Evolutionary conservation across 2,329 filamentous ascomycete genomes (phyloP), one percentile per base, ranked within the genome.

Genomic region (Trichoderma semiorbis): DNA sequence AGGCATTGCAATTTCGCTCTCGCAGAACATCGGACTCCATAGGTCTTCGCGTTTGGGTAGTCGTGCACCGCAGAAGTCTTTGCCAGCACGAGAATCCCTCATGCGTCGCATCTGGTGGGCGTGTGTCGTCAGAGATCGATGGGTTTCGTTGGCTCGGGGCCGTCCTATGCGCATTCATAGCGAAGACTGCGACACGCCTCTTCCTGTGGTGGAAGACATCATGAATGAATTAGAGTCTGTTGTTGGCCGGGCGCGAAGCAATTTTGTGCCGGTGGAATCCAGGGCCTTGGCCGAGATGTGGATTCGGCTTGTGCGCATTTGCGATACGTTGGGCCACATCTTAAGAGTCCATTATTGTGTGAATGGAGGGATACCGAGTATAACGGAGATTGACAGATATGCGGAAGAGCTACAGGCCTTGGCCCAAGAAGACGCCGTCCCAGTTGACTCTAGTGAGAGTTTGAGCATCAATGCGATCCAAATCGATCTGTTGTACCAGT

Each of bases 51-150:
- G 64, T 43, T 43, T 67, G 18, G 57, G 43, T 3, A 57, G 64
- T 1, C 64, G 64, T 30, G 16, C 14, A 26, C 30, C 30, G 30
- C 53, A 58, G 10, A 53, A 39, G 8, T n/a, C 26, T 43, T 58
- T 11, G 7, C 10, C 64, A 6, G 53, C 53, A 18, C 53, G 65
- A 47, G 65, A 68, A 12, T 60, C 53, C 18, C 26, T 68, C 18
- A 68, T 60, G 53, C 65, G 65, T 18, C 65, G 65, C n/a, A 68
- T 68, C 12, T 68, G 65, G 65, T 68, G 65, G 53, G 65, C 65
- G 14, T 68, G 53, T 10, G 36, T 68, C 1, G 55, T 68, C 36
- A 43, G 65, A 68, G 65, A 68, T 57, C 65, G 65, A 30, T 60
- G 55, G 65, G 53, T 68, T 39, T 68, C 55, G 5, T 39, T 60